Evolutionary conservation across 441 rosid species (phyloP).

Genomic region (Populus tomentosa): DNA sequence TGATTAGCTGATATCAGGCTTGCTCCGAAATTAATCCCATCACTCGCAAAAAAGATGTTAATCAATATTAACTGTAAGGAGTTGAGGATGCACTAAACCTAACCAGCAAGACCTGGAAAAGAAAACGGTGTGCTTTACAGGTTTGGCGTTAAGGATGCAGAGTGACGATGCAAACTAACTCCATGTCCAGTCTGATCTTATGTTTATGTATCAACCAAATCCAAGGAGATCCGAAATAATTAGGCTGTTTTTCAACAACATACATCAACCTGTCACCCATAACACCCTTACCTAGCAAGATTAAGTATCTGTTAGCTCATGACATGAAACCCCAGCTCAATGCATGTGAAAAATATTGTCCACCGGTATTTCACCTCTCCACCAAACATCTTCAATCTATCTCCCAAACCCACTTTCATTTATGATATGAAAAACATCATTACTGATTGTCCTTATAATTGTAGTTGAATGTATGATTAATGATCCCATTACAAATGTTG

Average conservation of each 20-base stretch:
- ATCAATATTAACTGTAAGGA: no score
- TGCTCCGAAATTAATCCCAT: background rate
- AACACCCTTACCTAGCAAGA: background rate
- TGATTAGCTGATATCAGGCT: background rate
- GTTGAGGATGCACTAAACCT: background rate
- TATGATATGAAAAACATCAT: background rate
- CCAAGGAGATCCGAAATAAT: slow-evolving; percentile 13
- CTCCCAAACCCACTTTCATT: background rate
- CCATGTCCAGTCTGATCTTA: background rate
- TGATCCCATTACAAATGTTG: background rate
- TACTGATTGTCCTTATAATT: background rate
- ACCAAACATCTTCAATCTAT: background rate
- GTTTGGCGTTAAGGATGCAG: slow-evolving; percentile 11
- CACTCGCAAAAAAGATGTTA: background rate
- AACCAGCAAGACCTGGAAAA: background rate
- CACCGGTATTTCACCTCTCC: slow-evolving; percentile 21
- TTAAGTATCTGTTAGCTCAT: background rate
- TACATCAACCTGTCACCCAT: background rate
- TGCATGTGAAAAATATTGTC: slow-evolving; percentile 31
- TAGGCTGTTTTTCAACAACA: slow-evolving; percentile 22
- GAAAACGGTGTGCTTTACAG: slow-evolving; percentile 15
- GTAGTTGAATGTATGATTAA: background rate
- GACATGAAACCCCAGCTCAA: background rate
- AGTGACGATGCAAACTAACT: background rate
- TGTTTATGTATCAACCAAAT: slow-evolving; percentile 25